Evolutionary conservation across 257 asterid genomes (phyloP), one percentile per base, ranked within the genome.

Genomic region (Orobanche coerulescens): DNA sequence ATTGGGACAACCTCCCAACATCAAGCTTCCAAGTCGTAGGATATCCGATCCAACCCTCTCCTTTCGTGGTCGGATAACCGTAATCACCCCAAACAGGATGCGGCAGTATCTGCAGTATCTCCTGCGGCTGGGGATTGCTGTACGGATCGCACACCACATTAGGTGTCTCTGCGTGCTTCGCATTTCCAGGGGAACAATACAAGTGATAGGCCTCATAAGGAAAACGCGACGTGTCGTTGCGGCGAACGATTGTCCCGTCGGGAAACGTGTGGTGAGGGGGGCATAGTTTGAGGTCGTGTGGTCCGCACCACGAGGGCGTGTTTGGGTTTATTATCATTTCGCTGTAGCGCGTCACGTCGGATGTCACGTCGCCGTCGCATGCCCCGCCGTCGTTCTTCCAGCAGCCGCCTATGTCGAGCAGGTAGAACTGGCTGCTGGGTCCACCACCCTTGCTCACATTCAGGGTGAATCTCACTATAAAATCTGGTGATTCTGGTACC

Each of bases 351-450:
- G 97, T 86, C 0, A 81, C 92, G 47, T 90, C 97, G 28, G 94
- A 71, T 15, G 85, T 84, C n/a, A 79, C 94, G 33, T 90, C 69
- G 0, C 97, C 97, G 18, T 86, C 71, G 18, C 97, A 89, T 7
- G 84, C 76, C 30, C 51, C 37, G 9, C 94, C 94, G 3, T 82
- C 80, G 93, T 90, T 90, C 79, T 90, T 90, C 97, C 95, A 90
- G 68, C 97, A 89, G 73, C 97, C 82, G 1, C 97, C 95, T n/a
- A 89, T 84, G 80, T 89, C 94, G 81, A 89, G 66, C 8, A 86
- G 60, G 79, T 89, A 89, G 65, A 89, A 86, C 61, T 89, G 95
- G 81, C 94, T 82, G 20, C 47, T 48, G 8, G 79, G 82, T 15
- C 97, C 94, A 22, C 94, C 97, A 0, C 94, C 95, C 34, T 54